Evolutionary conservation across 2,329 filamentous ascomycete genomes (phyloP), one percentile per base, ranked within the genome.

Genomic region (Plectosphaerella cucumerina): DNA sequence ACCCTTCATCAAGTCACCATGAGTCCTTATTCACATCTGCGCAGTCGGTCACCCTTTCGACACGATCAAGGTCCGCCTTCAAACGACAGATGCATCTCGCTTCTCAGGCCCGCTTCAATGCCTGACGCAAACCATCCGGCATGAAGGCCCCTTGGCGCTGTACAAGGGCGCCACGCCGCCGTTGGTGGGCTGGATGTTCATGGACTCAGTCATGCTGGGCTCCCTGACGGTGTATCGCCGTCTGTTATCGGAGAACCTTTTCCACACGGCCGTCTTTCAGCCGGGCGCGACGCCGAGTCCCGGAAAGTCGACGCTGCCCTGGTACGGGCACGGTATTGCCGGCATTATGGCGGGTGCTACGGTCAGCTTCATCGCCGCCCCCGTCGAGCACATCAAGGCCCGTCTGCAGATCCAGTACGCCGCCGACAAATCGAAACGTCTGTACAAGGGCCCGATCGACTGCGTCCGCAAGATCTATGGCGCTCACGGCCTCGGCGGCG

Each of bases 151-250:
- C 44, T 72, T 78, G 47, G 94, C 90, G 3, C 76, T 99, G 41
- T 99, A 97, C 79, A 99, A 97, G 73, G 92, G 93, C 61, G 91
- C 91, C 11, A 90, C 89, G 23, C 93, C 93, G 50, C 94, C 94
- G 48, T 76, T 97, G 46, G 84, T 97, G 48, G 94, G 94, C 60
- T 97, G 94, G 94, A 96, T 97, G 53, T 90, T 95, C 63, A 97
- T 97, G 93, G 94, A 99, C 73, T 80, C 75, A 41, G 67, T 86
- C 53, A 96, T 97, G 92, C 81, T 97, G 33, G 94, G 94, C 41
- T 95, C 89, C 17, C 76, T 99, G 58, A 96, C 89, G 21, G 81
- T 96, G 47, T 97, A 97, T 74, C 88, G 93, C 35, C 86, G 89
- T 45, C 69, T 97, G 44, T 75, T 97, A 15, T 86, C 88, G 56